Evolutionary conservation across 225 moss, liverwort and hornwort species (phyloP), one percentile per base, ranked within the genome.

Genomic region (Thuidium tamariscinum): DNA sequence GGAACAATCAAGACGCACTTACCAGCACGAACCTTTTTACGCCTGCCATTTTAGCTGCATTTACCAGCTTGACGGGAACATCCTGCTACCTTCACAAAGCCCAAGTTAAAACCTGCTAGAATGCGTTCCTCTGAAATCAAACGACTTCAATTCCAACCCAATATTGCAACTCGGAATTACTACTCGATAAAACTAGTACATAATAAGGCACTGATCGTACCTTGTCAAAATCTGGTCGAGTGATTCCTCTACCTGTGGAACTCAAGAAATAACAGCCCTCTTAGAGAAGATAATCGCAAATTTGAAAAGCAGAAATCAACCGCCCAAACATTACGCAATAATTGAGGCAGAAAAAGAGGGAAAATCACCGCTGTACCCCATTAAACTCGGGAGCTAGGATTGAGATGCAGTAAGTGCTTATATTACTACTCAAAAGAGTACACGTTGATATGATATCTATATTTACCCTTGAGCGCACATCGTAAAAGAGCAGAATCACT

Each of bases 1-100:
- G 16, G 32, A 30, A 22, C 64, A 81, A 76, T 83, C 52, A 67
- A 78, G 66, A 65, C 16, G 64, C 64, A 87, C 92, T 87, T 92
- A 96, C 95, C 96, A 98, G 79, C 25, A 98, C 88, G 80, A 98
- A 93, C 88, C 97, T 92, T 61, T 93, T 92, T 51, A 96, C 94
- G 80, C 94, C 96, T 76, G 93, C 93, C 52, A 87, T 92, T 91
- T 93, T 94, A 46, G 95, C 96, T 87, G 94, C 96, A 90, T 91
- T 93, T 51, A 96, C 91, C 63, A 98, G 87, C 84, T 96, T 96
- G 89, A 93, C 91, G 26, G 95, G 92, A 56, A 95, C 95, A 81
- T 94, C 88, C 96, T 96, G 91, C 81, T 54, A 86, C 80, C 73
- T 62, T 79, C 85, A 84, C 44, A 75, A 77, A 71, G 73, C 4